Base-by-base conservation (phyloP, 2,329 filamentous ascomycete species). In the Aspergillus novoparasiticus region DNA sequence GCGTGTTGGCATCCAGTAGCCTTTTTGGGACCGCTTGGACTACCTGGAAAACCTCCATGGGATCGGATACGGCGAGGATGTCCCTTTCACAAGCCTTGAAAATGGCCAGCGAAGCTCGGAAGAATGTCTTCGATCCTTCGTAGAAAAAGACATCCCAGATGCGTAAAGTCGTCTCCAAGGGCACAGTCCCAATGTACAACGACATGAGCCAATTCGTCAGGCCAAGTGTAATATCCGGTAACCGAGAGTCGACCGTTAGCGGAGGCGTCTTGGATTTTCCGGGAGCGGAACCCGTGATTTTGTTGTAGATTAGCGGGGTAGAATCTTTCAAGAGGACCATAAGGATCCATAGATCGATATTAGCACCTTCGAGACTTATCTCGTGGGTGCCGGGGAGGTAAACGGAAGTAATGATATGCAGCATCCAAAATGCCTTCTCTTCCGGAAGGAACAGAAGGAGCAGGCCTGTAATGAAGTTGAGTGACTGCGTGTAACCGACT, bases 141-240 rank as follows among this genome's bases (percentile, higher is more conserved):
- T 96, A 97, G 76, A 97, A 96, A 74, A 98, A 94, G 1, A 93
- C 88, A 71, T 98, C 94, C 94, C 94, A 98, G 1, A 97, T 92
- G 9, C 94, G 90, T 21, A 97, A 85, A 0, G 94, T 94, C 21
- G 90, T 93, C 79, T 98, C 94, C 65, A 96, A 93, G 2, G 94
- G 94, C 21, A 98, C 82, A 0, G 92, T 96, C 59, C 94, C 93
- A 65, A 97, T 95, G 77, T 95, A 97, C 71, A 95, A 91, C 56
- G 92, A 96, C 94, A 98, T 97, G 78, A 98, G 96, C 94, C 94
- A 98, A 4, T 94, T 92, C 11, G 94, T 97, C 78, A 95, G 93
- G 69, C 93, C 96, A 6, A 98, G 85, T 0, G 92, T 95, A 68
- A 98, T 94, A 14, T 94, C 94, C 0, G 94, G 94, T 12, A 97